Conservation (phyloP, 1,139 yeast species). For the Pichia terricola region DNA sequence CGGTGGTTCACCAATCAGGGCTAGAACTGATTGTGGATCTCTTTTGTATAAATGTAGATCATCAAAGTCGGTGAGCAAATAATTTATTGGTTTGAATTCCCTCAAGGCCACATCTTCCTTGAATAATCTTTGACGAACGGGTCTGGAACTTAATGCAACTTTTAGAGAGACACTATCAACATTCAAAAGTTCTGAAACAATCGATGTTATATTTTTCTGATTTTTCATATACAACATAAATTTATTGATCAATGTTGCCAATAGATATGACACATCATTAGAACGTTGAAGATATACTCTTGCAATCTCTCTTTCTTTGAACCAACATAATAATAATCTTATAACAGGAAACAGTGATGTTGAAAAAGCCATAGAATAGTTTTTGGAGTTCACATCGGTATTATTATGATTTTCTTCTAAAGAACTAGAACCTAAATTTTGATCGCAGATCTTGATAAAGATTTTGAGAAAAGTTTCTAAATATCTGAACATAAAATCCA, state of each 20-base stretch:
- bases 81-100: constrained; percentile 47
- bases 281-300: constrained; percentile 30
- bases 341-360: constrained; percentile 25
- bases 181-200: background rate
- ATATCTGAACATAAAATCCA: constrained; percentile 27
- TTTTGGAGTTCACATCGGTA: constrained; percentile 1
- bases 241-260: constrained; percentile 8
- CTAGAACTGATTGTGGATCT: constrained; percentile 21
- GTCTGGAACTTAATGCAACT: constrained; percentile 17
- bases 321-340: constrained; percentile 47
- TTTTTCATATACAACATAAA: constrained; percentile 2
- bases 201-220: background rate
- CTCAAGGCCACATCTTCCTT: constrained; percentile 54
- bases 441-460: constrained; percentile 17
- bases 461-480: constrained; percentile 23
- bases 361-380: constrained; percentile 12
- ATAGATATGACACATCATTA: constrained; percentile 3
- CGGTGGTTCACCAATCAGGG: constrained; percentile 26
- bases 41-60: constrained; percentile 32
- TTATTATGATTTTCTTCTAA: too few relatives aligned
- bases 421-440: background rate
- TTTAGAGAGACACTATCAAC: background rate
- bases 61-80: constrained; percentile 49
- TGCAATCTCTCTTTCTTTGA: constrained; percentile 37
- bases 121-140: constrained; percentile 43